phyloP scores from a whole-genome alignment of 2,329 filamentous ascomycete genomes.

The Calonectria pseudoreteaudii region DNA sequence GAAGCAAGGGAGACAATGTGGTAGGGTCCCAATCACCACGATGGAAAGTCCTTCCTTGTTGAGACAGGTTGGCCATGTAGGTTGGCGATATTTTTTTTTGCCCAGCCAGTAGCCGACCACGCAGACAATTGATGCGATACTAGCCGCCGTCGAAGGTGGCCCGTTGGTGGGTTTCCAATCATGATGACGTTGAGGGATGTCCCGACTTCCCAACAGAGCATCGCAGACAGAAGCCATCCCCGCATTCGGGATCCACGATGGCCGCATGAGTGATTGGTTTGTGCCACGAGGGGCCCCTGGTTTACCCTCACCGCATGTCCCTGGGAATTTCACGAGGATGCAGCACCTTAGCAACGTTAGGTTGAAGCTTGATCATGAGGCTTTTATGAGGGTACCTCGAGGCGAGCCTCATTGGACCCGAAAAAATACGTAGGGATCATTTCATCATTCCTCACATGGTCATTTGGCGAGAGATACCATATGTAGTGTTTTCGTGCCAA shows the following conservation, averaged over 20 bases:
- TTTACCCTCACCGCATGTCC: constrained; percentile 42
- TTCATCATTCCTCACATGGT: constrained; percentile 28
- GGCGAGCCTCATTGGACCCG: constrained; percentile 21
- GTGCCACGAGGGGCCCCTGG: constrained; percentile 28
- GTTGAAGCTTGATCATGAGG: constrained; percentile 30
- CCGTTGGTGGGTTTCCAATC: constrained; percentile 30
- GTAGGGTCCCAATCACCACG: background rate
- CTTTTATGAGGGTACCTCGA: constrained; percentile 33
- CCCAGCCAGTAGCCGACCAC: constrained; percentile 1
- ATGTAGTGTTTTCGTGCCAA: constrained; percentile 21
- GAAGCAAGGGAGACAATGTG: background rate
- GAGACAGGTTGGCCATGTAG: constrained; percentile 10
- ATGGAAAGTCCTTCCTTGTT: constrained; percentile 24
- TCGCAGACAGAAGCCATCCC: constrained; percentile 32
- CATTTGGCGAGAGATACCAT: background rate
- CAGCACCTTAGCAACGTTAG: constrained; percentile 26
- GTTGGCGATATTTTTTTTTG: constrained; percentile 6
- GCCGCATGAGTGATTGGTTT: constrained; percentile 35
- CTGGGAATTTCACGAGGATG: constrained; percentile 21
- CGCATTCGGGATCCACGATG: constrained; percentile 41
- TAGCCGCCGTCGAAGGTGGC: background rate
- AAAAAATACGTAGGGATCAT: constrained; percentile 15
- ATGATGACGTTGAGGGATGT: constrained; percentile 33
- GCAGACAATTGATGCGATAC: constrained; percentile 1
- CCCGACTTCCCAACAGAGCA: constrained; percentile 34